Percentiles rank a stretch among this genome's conserved stretches.
These are phyloP conservation scores for Colletotrichum filicis DNA, from an alignment of 2,329 filamentous ascomycete genomes.

Conservation along the genomic window DNA sequence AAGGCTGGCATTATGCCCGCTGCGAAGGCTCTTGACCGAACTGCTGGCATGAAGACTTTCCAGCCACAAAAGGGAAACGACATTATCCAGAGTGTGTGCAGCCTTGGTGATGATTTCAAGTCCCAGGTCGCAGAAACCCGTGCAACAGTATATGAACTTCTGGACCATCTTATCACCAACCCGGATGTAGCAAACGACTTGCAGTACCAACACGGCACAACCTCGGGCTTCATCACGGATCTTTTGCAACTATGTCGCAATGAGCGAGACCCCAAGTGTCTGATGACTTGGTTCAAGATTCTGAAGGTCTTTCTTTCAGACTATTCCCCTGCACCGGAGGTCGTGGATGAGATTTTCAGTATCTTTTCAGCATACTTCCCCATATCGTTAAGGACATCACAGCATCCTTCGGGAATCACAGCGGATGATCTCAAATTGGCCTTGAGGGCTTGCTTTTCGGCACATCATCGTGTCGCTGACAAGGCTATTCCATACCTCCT, in stretches of 20 bases:
- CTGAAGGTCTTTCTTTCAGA: constrained; percentile 56
- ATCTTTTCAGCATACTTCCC: constrained; percentile 70
- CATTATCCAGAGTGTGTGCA: constrained; percentile 61
- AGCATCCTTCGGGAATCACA: constrained; percentile 61
- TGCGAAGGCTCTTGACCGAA: constrained; percentile 60
- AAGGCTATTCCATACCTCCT: constrained; percentile 64
- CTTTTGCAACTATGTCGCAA: constrained; percentile 63
- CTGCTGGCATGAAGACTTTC: constrained; percentile 62
- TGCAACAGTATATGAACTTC: constrained; percentile 61
- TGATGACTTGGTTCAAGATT: constrained; percentile 68
- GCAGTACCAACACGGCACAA: constrained; percentile 54
- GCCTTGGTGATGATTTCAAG: constrained; percentile 67
- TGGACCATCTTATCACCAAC: constrained; percentile 56
- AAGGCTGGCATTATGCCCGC: constrained; percentile 68
- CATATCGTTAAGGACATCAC: constrained; percentile 65
- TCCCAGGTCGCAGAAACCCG: constrained; percentile 63
- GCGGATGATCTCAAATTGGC: constrained; percentile 66
- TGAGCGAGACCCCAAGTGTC: constrained; percentile 67
- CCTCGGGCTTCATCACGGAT: constrained; percentile 58
- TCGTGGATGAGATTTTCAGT: constrained; percentile 62
- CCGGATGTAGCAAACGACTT: constrained; percentile 55
- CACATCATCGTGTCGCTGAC: constrained; percentile 57
- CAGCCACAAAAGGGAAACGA: constrained; percentile 58
- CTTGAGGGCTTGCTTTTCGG: constrained; percentile 64
- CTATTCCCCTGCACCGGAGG: constrained; percentile 56